Base-by-base conservation (phyloP, 2,329 filamentous ascomycete genomes). In the Microthyrium microscopicum region DNA sequence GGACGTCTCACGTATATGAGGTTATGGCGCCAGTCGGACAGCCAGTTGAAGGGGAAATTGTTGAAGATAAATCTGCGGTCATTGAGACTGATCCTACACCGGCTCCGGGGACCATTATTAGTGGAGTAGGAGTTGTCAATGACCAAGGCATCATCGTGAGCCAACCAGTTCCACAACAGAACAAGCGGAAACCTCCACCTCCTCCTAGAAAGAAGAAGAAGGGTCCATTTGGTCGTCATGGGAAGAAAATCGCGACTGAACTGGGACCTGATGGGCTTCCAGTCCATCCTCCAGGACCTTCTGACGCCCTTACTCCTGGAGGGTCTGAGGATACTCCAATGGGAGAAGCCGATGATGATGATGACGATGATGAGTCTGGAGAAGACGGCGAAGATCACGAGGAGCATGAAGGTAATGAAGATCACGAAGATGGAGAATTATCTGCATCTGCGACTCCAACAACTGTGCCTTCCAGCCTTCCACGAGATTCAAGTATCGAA, bases 1-100 rank as follows among this genome's bases (percentile, higher is more conserved):
- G 85, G 17, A 87, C 87, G 44, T 68, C 81, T 7, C 82, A 80
- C 39, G 75, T 87, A 2, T 83, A 89, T 52, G 82, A 91, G 46
- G 73, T 89, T 5, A 78, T 82, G 15, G 67, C 92, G 4, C 70
- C 73, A 4, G 79, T 87, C 37, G 84, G 83, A 1, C 79, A 89
- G 49, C 61, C 63, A 4, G 68, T 92, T 1, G 79, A 87, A 41
- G 83, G 83, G 36, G 84, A 93, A 49, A 75, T 93, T 32, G 70
- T 82, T 38, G 60, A 65, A 24, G 60, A 64, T 29, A 31, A 29
- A 12, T 19, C 31, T 27, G 36, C 33, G 2, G 25, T 26, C 30
- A 54, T 58, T 27, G 61, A 63, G 27, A 55, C 44, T 18, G 50
- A 52, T 5, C 54, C 57, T 6, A 50, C 54, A 19, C 64, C 65